Conservation (phyloP, 176 grass and related monocot species). For the Cenchrus fungigraminus region DNA sequence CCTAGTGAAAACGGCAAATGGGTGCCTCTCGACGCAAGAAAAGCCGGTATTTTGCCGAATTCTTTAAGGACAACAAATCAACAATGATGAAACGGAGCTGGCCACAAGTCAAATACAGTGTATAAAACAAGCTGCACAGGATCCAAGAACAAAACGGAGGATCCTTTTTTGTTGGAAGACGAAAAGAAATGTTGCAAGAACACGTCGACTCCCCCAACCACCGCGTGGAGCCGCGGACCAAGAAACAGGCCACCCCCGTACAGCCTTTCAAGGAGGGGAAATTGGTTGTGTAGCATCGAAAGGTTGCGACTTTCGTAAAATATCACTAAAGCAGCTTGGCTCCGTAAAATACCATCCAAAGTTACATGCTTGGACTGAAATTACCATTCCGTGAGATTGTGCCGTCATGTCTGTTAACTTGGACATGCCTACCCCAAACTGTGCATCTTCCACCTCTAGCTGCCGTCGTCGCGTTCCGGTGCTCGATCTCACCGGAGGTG, state of each 20-base stretch:
- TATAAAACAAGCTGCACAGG: constrained; percentile 29
- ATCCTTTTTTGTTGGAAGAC: constrained; percentile 21
- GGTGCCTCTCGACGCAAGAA: not conserved
- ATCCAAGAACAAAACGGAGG: constrained; percentile 37
- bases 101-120: constrained; percentile 20
- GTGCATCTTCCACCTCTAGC: too few relatives aligned
- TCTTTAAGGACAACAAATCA: constrained; percentile 2
- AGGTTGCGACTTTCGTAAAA: too few relatives aligned
- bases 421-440: too few relatives aligned
- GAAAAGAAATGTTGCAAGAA: constrained; percentile 29
- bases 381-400: too few relatives aligned
- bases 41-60: not conserved
- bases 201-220: not conserved
- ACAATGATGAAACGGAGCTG: constrained; percentile 41
- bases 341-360: too few relatives aligned
- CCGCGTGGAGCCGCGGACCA: constrained; percentile 21
- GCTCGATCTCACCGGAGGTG: constrained; percentile 88
- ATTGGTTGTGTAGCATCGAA: too few relatives aligned
- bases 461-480: constrained; percentile 71
- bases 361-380: too few relatives aligned
- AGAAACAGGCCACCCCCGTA: not conserved
- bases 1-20: not conserved
- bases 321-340: too few relatives aligned
- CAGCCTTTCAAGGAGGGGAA: constrained; percentile 7
- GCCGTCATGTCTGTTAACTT: too few relatives aligned